Base-by-base conservation (phyloP, 805 yeast species). In the Starmerella etchellsii region DNA sequence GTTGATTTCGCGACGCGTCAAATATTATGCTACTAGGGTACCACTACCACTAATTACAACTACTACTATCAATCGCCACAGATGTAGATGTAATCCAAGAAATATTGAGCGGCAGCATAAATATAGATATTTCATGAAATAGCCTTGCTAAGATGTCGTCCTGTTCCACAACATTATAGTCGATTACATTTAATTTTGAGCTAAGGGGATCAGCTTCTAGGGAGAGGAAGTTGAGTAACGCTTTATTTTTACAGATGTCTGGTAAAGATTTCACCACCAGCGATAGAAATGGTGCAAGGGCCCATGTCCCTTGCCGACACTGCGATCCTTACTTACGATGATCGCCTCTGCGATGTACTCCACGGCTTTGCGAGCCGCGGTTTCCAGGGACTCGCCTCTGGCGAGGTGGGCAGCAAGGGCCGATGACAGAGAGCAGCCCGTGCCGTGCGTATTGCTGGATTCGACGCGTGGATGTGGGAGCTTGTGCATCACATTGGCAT, bases 401-500 rank as follows among this genome's bases (percentile, higher is more conserved):
- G 94, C 87, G 21, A 83, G 50, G 50, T 80, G 74, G 2, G 91
- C 75, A 0, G 91, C 77, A 47, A 85, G 78, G 0, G 94, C 69
- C 0, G 94, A 76, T 0, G 93, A 75, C 37, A 85, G 64, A 0
- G 95, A 81, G 59, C 95, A 85, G 1, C 95, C 95, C 3, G 95
- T 82, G 11, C 95, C 95, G 57, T 85, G 95, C 1, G 82, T 74
- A 53, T 78, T 72, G 2, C 60, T 57, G 0, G 84, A 64, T 6
- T 61, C 52, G 3, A 49, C 28, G 68, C 54, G 40, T 54, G 68
- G 1, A 57, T 59, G 16, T 78, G 76, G 75, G 18, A 81, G 38
- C 24, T 1, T 77, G 64, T 54, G 76, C 11, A 43, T 83, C 11
- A 67, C 61, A 13, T 78, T 65, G 6, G 53, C 50, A n/a, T 52